Percentiles rank a stretch among this genome's conserved stretches.
Conservation (phyloP, 1,284 basidiomycete genomes). For the Cutaneotrichosporon sp. region DNA sequence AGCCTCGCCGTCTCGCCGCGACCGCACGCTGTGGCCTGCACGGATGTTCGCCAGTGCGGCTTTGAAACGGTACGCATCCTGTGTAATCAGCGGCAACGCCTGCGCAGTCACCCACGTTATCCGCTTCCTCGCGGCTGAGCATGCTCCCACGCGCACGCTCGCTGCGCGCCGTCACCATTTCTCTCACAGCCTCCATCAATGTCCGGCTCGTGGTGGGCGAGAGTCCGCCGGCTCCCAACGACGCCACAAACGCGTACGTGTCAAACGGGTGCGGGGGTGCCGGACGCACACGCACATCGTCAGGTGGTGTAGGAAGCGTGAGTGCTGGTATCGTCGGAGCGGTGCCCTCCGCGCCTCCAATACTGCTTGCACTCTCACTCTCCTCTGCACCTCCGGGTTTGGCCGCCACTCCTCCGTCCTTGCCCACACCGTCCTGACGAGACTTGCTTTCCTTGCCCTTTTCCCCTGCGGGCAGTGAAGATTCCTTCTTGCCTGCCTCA, state of each 20-base stretch:
- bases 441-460: no score
- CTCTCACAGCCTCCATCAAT: conserved; percentile 81
- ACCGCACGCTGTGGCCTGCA: conserved; percentile 75
- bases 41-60: conserved; percentile 88
- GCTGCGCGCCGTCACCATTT: conserved; percentile 69
- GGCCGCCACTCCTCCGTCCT: no score
- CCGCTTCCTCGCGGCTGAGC: conserved; percentile 75
- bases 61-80: conserved; percentile 94
- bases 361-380: no score
- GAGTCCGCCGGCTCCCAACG: conserved; percentile 38
- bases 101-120: conserved; percentile 64
- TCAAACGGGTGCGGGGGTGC: conserved; percentile 42
- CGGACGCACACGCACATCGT: not conserved
- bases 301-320: not conserved
- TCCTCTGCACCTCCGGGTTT: no score
- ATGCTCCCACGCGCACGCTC: conserved; percentile 69
- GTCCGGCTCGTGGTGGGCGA: conserved; percentile 55
- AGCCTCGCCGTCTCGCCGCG: conserved; percentile 77
- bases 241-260: conserved; percentile 45
- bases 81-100: conserved; percentile 43
- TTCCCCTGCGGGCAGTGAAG: no score
- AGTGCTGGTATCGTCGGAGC: not conserved
- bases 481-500: no score
- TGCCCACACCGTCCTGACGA: no score
- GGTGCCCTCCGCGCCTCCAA: no score